A percentile compares a stretch with the other conserved stretches of the same genome.
Evolutionary conservation across 139 green algal genomes (phyloP).

Genomic region (Micractinium sp.): DNA sequence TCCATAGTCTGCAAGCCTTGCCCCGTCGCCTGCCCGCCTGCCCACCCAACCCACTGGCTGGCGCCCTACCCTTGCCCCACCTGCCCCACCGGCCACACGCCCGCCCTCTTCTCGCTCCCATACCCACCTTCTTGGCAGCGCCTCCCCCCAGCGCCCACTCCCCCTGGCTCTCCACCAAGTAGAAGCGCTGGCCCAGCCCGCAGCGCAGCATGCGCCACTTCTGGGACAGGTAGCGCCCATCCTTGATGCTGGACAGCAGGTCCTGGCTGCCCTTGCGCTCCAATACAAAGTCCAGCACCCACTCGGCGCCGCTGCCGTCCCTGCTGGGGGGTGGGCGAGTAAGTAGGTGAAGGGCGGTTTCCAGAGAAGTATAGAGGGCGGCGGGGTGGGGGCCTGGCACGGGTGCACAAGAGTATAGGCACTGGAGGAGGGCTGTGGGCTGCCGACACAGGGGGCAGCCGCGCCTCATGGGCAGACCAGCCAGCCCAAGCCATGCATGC

Average conservation of each 20-base stretch:
- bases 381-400: too few relatives aligned
- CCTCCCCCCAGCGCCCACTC: neutral
- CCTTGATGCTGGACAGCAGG: neutral
- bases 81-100: too few relatives aligned
- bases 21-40: too few relatives aligned
- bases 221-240: neutral
- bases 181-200: neutral
- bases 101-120: too few relatives aligned
- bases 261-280: neutral
- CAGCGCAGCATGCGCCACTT: conserved; percentile 4
- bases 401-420: too few relatives aligned
- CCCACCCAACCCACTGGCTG: too few relatives aligned
- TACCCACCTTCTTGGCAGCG: neutral
- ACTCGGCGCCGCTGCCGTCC: neutral
- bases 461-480: neutral
- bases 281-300: neutral
- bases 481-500: too few relatives aligned
- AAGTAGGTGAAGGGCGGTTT: too few relatives aligned
- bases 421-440: too few relatives aligned
- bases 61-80: neutral
- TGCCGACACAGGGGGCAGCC: too few relatives aligned
- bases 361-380: too few relatives aligned
- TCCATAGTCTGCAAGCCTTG: too few relatives aligned
- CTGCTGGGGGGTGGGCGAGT: neutral
- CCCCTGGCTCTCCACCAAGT: neutral